Conservation (phyloP, 208 protist genomes). For the Phytomonas sp. region DNA sequence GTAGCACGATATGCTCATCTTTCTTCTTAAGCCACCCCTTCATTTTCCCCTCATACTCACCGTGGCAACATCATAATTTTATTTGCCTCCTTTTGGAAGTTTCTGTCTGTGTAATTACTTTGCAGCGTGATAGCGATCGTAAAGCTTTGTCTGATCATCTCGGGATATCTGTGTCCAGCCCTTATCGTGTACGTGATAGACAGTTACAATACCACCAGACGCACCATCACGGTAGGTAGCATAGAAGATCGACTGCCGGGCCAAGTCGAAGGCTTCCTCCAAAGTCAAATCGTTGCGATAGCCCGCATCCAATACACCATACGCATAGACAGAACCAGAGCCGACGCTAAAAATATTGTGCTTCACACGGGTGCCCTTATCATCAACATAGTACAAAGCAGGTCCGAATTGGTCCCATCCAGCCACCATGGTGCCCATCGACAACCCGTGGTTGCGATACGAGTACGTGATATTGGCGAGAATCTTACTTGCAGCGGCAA, state of each 20-base stretch:
- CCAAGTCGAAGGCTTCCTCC: constrained; percentile 98
- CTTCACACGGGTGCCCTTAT: constrained; percentile 97
- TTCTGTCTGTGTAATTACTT: not conserved
- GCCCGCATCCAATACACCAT: constrained; percentile 97
- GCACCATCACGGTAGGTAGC: constrained; percentile 98
- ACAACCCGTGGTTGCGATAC: constrained; percentile 97
- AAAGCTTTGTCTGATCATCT: constrained; percentile 89
- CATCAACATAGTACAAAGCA: constrained; percentile 99
- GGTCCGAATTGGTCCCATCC: constrained; percentile 97
- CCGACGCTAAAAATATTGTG: constrained; percentile 98
- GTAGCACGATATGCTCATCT: not conserved
- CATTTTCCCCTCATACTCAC: not conserved
- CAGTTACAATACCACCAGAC: constrained; percentile 96
- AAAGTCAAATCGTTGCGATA: constrained; percentile 92
- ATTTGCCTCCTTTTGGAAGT: not conserved
- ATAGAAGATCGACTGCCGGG: constrained; percentile 97
- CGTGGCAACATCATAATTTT: not conserved
- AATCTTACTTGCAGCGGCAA: constrained; percentile 99
- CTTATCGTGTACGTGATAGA: constrained; percentile 93
- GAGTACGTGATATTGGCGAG: constrained; percentile 98
- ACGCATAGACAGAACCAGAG: constrained; percentile 99
- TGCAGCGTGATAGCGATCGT: constrained; percentile 59
- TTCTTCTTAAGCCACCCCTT: not conserved
- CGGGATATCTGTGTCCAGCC: constrained; percentile 94
- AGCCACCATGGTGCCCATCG: constrained; percentile 98